phyloP scores from a whole-genome alignment of 768 basidiomycete species.

The Gloeophyllum trabeum region DNA sequence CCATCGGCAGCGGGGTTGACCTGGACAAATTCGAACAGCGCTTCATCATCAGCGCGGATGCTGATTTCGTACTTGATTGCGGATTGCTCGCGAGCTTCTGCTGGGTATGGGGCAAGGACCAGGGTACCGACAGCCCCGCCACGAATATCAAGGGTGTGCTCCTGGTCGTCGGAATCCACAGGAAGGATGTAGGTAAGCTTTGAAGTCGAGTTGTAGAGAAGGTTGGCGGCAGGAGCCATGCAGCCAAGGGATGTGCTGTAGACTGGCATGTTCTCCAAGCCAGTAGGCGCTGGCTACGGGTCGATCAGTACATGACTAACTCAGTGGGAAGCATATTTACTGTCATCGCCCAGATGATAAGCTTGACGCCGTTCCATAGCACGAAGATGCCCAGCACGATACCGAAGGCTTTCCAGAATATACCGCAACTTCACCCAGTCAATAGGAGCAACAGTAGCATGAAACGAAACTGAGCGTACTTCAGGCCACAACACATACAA shows the following conservation, averaged over 20 bases:
- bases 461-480: slow-evolving; percentile 18
- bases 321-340: slow-evolving; percentile 19
- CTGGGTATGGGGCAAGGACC: slow-evolving; percentile 25
- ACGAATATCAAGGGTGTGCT: slow-evolving; percentile 35
- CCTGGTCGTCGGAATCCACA: slow-evolving; percentile 20
- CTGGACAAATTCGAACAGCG: slow-evolving; percentile 25
- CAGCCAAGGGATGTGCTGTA: slow-evolving; percentile 45
- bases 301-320: slow-evolving; percentile 1
- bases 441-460: slow-evolving; percentile 1
- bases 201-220: slow-evolving; percentile 28
- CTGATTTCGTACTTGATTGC: slow-evolving; percentile 39
- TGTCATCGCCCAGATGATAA: slow-evolving; percentile 34
- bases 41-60: slow-evolving; percentile 29
- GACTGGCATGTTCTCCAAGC: slow-evolving; percentile 43
- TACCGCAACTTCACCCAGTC: slow-evolving; percentile 25
- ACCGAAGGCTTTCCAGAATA: slow-evolving; percentile 45
- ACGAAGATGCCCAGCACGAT: slow-evolving; percentile 31
- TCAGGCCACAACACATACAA: slow-evolving; percentile 40
- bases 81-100: slow-evolving; percentile 26
- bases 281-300: slow-evolving; percentile 33
- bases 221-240: slow-evolving; percentile 20
- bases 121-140: slow-evolving; percentile 42
- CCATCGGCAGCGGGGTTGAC: slow-evolving; percentile 24
- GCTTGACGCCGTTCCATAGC: slow-evolving; percentile 29
- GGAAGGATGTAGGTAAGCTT: slow-evolving; percentile 26